These are phyloP conservation scores for Solanum arcanum DNA, from an alignment of 257 asterid genomes.

Conservation along the genomic window DNA sequence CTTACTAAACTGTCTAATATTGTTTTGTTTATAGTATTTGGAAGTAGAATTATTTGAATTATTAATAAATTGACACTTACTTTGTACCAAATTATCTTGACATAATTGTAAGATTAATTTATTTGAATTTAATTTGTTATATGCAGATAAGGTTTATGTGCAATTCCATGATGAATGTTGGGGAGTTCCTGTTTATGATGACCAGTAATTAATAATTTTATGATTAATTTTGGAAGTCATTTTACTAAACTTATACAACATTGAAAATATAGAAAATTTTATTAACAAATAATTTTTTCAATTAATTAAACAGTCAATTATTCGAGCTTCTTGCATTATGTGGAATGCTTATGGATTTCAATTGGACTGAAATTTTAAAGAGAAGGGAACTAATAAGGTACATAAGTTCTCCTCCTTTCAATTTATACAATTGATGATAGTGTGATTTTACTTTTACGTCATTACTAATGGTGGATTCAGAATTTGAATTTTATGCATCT, in stretches of 20 bases:
- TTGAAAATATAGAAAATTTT: not conserved
- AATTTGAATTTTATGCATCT: not conserved
- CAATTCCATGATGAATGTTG: constrained; percentile 94
- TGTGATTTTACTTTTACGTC: not conserved
- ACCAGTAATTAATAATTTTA: constrained; percentile 38
- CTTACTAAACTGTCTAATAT: not conserved
- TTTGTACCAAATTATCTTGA: not conserved
- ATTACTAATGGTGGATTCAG: rapidly evolving
- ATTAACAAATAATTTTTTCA: not conserved
- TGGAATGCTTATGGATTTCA: constrained; percentile 91
- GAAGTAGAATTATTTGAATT: not conserved
- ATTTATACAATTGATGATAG: not conserved
- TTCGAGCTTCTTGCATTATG: constrained; percentile 87
- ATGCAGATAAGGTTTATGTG: constrained; percentile 64
- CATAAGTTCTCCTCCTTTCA: not conserved
- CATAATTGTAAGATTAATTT: not conserved
- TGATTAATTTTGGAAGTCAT: not conserved
- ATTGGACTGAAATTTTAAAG: constrained; percentile 84
- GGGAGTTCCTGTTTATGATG: constrained; percentile 97
- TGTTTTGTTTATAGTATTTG: not conserved
- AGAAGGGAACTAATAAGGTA: constrained; percentile 61
- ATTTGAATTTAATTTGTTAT: not conserved
- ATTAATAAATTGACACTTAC: not conserved
- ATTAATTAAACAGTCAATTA: constrained; percentile 33
- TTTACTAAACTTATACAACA: not conserved